Conservation (phyloP, 2,329 filamentous ascomycete genomes). For the Hymenoscyphus linearis region DNA sequence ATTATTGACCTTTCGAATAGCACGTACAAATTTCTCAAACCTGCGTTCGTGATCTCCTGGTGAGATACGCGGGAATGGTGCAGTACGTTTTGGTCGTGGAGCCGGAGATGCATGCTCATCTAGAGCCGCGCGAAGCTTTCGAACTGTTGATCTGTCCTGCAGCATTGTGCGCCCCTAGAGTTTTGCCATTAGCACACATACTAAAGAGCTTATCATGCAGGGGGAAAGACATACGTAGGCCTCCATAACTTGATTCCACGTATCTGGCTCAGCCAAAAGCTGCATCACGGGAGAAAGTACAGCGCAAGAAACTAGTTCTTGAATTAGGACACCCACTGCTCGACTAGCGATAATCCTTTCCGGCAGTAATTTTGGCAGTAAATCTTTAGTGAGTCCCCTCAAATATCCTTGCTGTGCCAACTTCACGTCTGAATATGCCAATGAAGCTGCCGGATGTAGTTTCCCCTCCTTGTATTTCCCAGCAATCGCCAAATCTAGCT, state of each 20-base stretch:
- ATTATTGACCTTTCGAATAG: slow-evolving; percentile 82
- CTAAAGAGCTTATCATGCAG: background rate
- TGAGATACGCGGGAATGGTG: slow-evolving; percentile 71
- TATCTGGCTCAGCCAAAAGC: slow-evolving; percentile 83
- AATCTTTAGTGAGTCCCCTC: slow-evolving; percentile 63
- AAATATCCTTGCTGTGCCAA: slow-evolving; percentile 84
- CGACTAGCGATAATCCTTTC: slow-evolving; percentile 70
- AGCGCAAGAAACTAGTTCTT: slow-evolving; percentile 90
- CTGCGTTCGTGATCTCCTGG: slow-evolving; percentile 83
- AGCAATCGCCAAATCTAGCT: slow-evolving; percentile 93
- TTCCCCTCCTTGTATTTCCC: slow-evolving; percentile 85
- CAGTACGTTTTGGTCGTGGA: slow-evolving; percentile 58
- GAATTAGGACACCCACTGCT: slow-evolving; percentile 72
- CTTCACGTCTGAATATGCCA: slow-evolving; percentile 80
- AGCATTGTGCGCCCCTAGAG: slow-evolving; percentile 69
- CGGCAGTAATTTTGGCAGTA: slow-evolving; percentile 73
- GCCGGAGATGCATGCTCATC: slow-evolving; percentile 90
- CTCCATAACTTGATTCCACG: slow-evolving; percentile 96
- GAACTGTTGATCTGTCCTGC: slow-evolving; percentile 92
- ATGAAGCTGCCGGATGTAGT: slow-evolving; percentile 77
- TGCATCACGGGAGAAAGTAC: slow-evolving; percentile 77
- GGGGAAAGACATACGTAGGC: slow-evolving; percentile 51
- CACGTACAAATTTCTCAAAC: slow-evolving; percentile 90
- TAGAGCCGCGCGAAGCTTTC: slow-evolving; percentile 82
- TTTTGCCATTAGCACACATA: background rate